Conservation (phyloP, 306 rosid genomes). For the Medicago ruthenica region DNA sequence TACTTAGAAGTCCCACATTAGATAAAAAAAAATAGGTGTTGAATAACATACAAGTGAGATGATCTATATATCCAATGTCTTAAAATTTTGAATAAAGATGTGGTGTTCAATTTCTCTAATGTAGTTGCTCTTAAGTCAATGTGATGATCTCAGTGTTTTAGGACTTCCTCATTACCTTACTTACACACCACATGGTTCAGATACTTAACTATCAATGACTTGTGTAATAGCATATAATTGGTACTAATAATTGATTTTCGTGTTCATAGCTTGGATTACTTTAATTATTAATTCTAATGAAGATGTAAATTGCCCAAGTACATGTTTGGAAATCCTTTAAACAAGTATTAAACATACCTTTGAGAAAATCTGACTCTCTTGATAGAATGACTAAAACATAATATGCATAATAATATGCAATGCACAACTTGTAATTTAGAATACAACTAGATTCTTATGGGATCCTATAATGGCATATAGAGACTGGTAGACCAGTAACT, state of each 20-base stretch:
- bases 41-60: too few relatives aligned
- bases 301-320: neutral
- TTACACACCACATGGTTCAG: neutral
- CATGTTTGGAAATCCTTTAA: neutral
- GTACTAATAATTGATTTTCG: neutral
- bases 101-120: too few relatives aligned
- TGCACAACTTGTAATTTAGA: neutral
- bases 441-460: neutral
- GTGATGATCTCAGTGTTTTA: too few relatives aligned
- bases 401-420: too few relatives aligned
- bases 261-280: neutral
- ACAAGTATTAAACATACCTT: neutral
- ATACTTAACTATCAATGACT: neutral
- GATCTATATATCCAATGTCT: too few relatives aligned
- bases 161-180: too few relatives aligned
- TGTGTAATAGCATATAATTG: neutral
- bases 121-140: too few relatives aligned
- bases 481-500: slow-evolving; percentile 23
- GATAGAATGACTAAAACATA: neutral
- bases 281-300: neutral
- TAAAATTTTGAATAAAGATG: too few relatives aligned
- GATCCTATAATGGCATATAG: neutral
- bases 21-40: too few relatives aligned
- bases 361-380: neutral
- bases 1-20: too few relatives aligned